Percentiles rank a stretch among this genome's conserved stretches.
phyloP scores from a whole-genome alignment of 768 basidiomycete genomes.

The Lentinula sp. region DNA sequence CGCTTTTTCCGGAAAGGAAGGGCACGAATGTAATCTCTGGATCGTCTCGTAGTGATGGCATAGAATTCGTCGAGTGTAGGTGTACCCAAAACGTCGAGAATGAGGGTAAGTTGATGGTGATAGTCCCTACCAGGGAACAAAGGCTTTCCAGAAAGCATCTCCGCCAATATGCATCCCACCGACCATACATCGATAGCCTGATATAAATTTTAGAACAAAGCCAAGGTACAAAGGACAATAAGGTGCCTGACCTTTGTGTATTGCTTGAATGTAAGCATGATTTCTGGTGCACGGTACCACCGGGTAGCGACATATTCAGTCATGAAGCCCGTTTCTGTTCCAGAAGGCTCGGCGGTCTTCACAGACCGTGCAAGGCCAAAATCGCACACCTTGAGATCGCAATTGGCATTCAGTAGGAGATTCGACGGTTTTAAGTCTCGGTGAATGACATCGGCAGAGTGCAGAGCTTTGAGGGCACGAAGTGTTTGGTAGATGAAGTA shows the following conservation, averaged over 20 bases:
- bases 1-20: conserved; percentile 88
- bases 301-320: conserved; percentile 97
- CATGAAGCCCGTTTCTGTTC: conserved; percentile 86
- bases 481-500: conserved; percentile 94
- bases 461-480: conserved; percentile 91
- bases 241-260: conserved; percentile 71
- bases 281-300: conserved; percentile 98
- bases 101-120: conserved; percentile 93
- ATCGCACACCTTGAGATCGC: conserved; percentile 92
- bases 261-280: conserved; percentile 99
- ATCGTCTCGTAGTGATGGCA: conserved; percentile 87
- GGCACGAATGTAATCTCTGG: conserved; percentile 92
- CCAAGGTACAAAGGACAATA: conserved; percentile 5
- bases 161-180: conserved; percentile 84
- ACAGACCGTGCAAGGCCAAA: conserved; percentile 93
- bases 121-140: conserved; percentile 96
- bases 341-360: conserved; percentile 79
- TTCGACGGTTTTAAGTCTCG: conserved; percentile 97
- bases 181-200: conserved; percentile 88
- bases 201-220: conserved; percentile 7
- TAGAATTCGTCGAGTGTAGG: conserved; percentile 98
- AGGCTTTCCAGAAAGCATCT: conserved; percentile 96
- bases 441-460: conserved; percentile 94
- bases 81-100: conserved; percentile 94
- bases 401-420: conserved; percentile 94